Conservation (phyloP, 1,284 basidiomycete genomes). For the Schizopora paradoxa region DNA sequence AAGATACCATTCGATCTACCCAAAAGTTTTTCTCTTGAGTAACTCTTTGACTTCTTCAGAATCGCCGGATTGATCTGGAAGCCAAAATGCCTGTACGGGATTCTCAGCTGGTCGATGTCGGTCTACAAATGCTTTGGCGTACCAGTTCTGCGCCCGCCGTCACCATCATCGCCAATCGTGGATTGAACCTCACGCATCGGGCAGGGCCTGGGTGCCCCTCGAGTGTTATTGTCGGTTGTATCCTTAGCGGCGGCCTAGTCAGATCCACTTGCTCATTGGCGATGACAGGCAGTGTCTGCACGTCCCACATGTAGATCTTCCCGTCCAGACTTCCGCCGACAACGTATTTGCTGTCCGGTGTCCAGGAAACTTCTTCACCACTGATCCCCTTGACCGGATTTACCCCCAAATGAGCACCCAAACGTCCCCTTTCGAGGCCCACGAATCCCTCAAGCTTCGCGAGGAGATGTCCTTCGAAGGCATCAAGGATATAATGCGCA, state of each 20-base stretch:
- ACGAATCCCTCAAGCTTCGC: conserved; percentile 80
- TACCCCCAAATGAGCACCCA: conserved; percentile 50
- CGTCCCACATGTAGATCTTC: conserved; percentile 76
- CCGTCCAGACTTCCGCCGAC: conserved; percentile 82
- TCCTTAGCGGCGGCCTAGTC: conserved; percentile 42
- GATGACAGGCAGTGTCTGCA: conserved; percentile 50
- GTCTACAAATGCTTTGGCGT: conserved; percentile 28
- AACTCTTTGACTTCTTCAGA: conserved; percentile 48
- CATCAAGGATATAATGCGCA: conserved; percentile 90
- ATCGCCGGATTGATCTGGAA: conserved; percentile 59
- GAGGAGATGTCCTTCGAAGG: conserved; percentile 77
- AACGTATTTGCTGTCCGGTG: conserved; percentile 85
- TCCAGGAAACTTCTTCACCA: conserved; percentile 90
- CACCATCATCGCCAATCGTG: conserved; percentile 83
- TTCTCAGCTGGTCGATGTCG: conserved; percentile 14
- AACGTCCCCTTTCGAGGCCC: conserved; percentile 67
- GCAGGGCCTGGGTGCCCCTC: conserved; percentile 80
- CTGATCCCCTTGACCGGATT: conserved; percentile 73
- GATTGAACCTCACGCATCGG: conserved; percentile 84
- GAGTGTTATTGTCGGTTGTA: conserved; percentile 53
- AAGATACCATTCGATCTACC: conserved; percentile 1
- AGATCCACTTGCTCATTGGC: conserved; percentile 45
- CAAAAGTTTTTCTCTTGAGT: conserved; percentile 30
- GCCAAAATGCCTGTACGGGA: conserved; percentile 67
- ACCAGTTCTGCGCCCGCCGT: conserved; percentile 84